A percentile compares a stretch with the other conserved stretches of the same genome.
phyloP scores from a whole-genome alignment of 1,284 basidiomycete genomes.

The Exobasidium cylindrosporum region DNA sequence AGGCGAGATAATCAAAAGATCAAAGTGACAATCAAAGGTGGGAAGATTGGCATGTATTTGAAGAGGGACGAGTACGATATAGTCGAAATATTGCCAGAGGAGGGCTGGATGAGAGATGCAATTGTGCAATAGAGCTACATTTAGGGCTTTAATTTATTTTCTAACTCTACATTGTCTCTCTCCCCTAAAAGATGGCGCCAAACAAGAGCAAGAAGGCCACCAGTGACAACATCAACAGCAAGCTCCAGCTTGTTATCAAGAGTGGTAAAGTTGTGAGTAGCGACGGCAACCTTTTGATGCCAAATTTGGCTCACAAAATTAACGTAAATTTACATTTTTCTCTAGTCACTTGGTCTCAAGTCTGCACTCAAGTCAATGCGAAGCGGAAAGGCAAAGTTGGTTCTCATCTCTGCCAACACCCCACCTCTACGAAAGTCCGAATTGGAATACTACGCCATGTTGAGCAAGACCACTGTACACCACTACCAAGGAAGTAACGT shows the following conservation, averaged over 20 bases:
- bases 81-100: no score
- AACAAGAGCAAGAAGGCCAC: slow-evolving; percentile 70
- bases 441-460: slow-evolving; percentile 99
- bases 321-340: background rate
- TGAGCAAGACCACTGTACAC: slow-evolving; percentile 89
- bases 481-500: slow-evolving; percentile 89
- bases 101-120: no score
- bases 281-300: background rate
- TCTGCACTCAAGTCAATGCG: slow-evolving; percentile 98
- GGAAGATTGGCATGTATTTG: no score
- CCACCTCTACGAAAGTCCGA: slow-evolving; percentile 98
- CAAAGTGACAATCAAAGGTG: no score
- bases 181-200: slow-evolving; percentile 64
- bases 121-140: no score
- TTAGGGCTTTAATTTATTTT: no score
- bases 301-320: background rate
- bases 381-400: slow-evolving; percentile 96
- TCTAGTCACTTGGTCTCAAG: slow-evolving; percentile 52
- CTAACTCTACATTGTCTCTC: no score
- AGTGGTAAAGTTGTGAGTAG: slow-evolving; percentile 60
- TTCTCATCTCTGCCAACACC: slow-evolving; percentile 98
- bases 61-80: no score
- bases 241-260: slow-evolving; percentile 96
- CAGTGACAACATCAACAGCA: slow-evolving; percentile 85
- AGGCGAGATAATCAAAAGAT: no score